These are phyloP conservation scores for Lepidium aucheri DNA, from an alignment of 345 rosid genomes.

Conservation along the genomic window DNA sequence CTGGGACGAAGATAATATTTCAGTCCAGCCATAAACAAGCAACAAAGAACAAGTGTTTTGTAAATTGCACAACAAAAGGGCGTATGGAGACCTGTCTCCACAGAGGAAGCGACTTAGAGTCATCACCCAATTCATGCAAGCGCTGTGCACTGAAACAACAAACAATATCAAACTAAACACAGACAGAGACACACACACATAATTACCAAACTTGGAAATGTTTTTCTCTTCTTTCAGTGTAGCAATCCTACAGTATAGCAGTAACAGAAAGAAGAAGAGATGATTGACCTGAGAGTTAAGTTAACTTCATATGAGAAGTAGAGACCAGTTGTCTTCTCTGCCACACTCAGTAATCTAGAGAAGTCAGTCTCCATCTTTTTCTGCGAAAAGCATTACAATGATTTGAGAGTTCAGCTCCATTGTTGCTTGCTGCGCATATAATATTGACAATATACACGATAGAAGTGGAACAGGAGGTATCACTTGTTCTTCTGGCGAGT, in stretches of 20 bases:
- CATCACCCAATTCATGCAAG: slow-evolving; percentile 79
- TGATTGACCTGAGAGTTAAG: slow-evolving; percentile 65
- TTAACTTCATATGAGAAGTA: slow-evolving; percentile 81
- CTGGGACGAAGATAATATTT: slow-evolving; percentile 33
- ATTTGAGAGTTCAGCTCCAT: neutral
- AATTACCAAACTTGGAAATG: neutral
- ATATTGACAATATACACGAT: neutral
- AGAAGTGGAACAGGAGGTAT: neutral
- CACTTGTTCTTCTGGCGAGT: slow-evolving; percentile 66
- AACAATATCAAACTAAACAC: neutral
- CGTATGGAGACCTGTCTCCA: slow-evolving; percentile 84
- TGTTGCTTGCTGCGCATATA: neutral
- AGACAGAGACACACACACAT: neutral
- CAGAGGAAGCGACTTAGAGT: slow-evolving; percentile 88
- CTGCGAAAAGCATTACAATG: slow-evolving; percentile 36
- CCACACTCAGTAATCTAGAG: slow-evolving; percentile 51
- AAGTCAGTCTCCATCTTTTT: slow-evolving; percentile 70
- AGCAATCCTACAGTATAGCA: neutral
- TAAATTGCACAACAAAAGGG: neutral
- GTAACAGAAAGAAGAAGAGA: neutral
- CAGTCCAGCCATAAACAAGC: neutral
- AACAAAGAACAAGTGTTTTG: neutral
- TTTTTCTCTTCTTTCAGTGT: neutral
- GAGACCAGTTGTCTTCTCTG: slow-evolving; percentile 73
- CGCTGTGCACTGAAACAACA: slow-evolving; percentile 60